Evolutionary conservation across 257 asterid species (phyloP), one percentile per base, ranked within the genome.

Genomic region (Rubia yunnanensis): DNA sequence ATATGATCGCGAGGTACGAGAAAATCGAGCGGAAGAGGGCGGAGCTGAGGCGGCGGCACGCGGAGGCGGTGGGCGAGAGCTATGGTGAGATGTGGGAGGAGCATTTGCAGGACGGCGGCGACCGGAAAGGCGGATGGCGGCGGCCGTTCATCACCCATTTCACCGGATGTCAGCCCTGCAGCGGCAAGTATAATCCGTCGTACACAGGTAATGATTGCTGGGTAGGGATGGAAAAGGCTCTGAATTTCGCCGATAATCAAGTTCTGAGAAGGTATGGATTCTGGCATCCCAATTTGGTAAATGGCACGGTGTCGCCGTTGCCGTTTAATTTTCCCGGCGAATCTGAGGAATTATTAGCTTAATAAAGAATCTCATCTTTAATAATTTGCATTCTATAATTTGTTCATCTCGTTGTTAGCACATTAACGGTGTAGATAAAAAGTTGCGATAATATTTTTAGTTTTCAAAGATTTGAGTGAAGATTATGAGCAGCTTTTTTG

Each of bases 161-260:
- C 79, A 84, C 94, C 30, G 95, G 97, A 44, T 90, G 97, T 60
- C 97, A 90, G 77, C 97, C 96, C 41, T 90, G 97, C 32, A 85
- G 86, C 23, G 97, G 97, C 66, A 77, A 76, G 28, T 84, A 85
- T 30, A 86, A 86, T 50, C 81, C 86, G 26, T 78, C 70, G 36
- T 90, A 82, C 35, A 44, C 66, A 63, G 90, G 85, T 22, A 77
- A 82, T 20, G 71, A 86, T 0, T 88, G 96, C 52, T 59, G 68
- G 82, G 78, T 78, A 27, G 92, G 84, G 52, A 82, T 88, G 87
- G 92, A 84, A 26, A 81, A 80, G 32, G 96, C 96, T 4, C 67
- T 88, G 10, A 84, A 86, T 60, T 86, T 86, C 20, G 95, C 90
- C 4, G 92, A 88, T 72, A 83, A 86, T 80, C 96, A 88, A 56